Evolutionary conservation across 495 filamentous ascomycete genomes (phyloP).

Genomic region (Darksidea phi): DNA sequence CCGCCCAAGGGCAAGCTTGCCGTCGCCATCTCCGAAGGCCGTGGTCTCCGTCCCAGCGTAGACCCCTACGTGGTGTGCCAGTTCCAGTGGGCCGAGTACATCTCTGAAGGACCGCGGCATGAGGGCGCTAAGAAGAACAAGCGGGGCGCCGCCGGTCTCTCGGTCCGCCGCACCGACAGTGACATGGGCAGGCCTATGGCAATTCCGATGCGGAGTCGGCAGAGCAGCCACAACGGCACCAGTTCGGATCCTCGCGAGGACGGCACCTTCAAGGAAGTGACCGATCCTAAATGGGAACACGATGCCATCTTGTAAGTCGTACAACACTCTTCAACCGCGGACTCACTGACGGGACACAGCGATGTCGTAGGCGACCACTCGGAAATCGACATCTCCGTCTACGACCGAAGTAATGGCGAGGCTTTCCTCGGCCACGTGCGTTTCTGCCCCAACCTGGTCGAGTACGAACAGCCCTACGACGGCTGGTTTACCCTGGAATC

Average conservation of each 20-base stretch:
- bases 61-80: slow-evolving; percentile 96
- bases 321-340: not conserved
- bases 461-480: slow-evolving; percentile 67
- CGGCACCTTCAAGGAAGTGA: slow-evolving; percentile 66
- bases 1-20: slow-evolving; percentile 83
- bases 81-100: slow-evolving; percentile 94
- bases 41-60: slow-evolving; percentile 73
- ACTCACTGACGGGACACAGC: slow-evolving; percentile 50
- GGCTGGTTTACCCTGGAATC: slow-evolving; percentile 82
- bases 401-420: slow-evolving; percentile 81
- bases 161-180: slow-evolving; percentile 65
- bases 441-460: slow-evolving; percentile 54
- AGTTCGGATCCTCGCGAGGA: slow-evolving; percentile 50
- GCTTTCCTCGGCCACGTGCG: slow-evolving; percentile 90
- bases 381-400: slow-evolving; percentile 89
- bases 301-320: slow-evolving; percentile 88
- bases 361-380: slow-evolving; percentile 93
- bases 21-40: slow-evolving; percentile 80
- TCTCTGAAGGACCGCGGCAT: slow-evolving; percentile 76
- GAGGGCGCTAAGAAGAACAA: slow-evolving; percentile 45
- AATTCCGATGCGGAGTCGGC: slow-evolving; percentile 91
- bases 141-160: slow-evolving; percentile 46
- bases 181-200: slow-evolving; percentile 82
- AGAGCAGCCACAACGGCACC: slow-evolving; percentile 85
- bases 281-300: slow-evolving; percentile 92